Conservation (phyloP, 257 asterid genomes). For the Penstemon newberryi region DNA sequence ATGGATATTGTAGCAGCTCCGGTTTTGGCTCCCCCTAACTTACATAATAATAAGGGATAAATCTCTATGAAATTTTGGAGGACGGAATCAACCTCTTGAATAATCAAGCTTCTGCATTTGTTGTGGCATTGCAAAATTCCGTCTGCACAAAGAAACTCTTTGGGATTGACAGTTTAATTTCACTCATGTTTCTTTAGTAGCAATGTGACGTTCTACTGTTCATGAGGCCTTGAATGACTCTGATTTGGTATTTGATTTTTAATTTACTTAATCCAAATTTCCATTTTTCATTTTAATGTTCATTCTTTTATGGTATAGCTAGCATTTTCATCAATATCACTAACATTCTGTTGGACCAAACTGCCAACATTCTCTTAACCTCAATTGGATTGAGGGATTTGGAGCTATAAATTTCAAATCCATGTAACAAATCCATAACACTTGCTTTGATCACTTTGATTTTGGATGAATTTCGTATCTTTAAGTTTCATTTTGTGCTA, state of each 20-base stretch:
- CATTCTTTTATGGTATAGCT: neutral
- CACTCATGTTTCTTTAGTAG: neutral
- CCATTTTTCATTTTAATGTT: neutral
- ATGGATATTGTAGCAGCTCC: no score
- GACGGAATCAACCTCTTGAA: neutral
- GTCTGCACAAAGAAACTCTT: neutral
- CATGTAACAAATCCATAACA: no score
- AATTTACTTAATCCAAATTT: neutral
- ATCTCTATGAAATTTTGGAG: neutral
- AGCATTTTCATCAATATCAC: neutral
- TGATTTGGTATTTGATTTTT: neutral
- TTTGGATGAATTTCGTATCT: no score
- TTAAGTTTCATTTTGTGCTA: no score
- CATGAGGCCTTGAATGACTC: neutral
- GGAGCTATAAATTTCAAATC: no score
- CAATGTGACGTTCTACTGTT: neutral
- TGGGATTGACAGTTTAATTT: neutral
- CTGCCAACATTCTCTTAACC: neutral
- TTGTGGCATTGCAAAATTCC: neutral
- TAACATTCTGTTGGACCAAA: neutral
- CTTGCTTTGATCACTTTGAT: no score
- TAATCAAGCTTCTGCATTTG: neutral
- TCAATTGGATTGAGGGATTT: no score
- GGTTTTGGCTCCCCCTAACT: no score
- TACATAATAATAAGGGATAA: neutral